Evolutionary conservation across 371 early-diverging fungal species (phyloP).

Genomic region (Enterocytospora artemiae): DNA sequence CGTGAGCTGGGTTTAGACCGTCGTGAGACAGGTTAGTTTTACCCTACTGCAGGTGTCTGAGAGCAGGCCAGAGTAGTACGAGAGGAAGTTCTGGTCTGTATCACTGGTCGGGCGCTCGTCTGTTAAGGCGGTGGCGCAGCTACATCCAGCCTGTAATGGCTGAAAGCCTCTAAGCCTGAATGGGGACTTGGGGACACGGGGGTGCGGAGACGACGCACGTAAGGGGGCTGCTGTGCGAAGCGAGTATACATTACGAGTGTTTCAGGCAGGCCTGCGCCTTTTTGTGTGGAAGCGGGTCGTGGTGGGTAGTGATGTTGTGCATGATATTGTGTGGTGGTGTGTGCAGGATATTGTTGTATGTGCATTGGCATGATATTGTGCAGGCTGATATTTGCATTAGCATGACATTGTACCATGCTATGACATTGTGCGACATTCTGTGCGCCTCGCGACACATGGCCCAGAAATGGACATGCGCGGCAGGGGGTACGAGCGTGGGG

Average conservation of each 20-base stretch:
- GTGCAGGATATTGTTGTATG: no score
- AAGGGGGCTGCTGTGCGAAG: conserved; percentile 17
- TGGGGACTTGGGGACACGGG: conserved; percentile 47
- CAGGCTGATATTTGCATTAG: no score
- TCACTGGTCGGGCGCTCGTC: conserved; percentile 60
- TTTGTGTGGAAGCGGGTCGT: no score
- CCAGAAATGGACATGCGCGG: no score
- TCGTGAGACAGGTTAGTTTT: conserved; percentile 67
- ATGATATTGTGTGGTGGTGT: no score
- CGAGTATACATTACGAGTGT: conserved; percentile 6
- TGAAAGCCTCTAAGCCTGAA: conserved; percentile 63
- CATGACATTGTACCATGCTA: no score
- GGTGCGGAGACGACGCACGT: conserved; percentile 17
- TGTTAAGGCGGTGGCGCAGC: conserved; percentile 60
- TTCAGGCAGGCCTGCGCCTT: conserved; percentile 8
- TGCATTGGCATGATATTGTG: no score
- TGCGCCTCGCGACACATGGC: no score
- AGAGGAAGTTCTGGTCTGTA: conserved; percentile 61
- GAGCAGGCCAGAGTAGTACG: conserved; percentile 62
- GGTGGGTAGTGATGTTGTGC: no score
- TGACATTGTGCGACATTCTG: no score
- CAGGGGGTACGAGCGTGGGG: no score
- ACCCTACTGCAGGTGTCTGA: conserved; percentile 61
- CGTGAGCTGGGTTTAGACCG: conserved; percentile 66
- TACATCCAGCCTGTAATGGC: conserved; percentile 61